These are phyloP conservation scores for Phaffia rhodozyma DNA, from an alignment of 1,284 basidiomycete genomes.

Conservation along the genomic window DNA sequence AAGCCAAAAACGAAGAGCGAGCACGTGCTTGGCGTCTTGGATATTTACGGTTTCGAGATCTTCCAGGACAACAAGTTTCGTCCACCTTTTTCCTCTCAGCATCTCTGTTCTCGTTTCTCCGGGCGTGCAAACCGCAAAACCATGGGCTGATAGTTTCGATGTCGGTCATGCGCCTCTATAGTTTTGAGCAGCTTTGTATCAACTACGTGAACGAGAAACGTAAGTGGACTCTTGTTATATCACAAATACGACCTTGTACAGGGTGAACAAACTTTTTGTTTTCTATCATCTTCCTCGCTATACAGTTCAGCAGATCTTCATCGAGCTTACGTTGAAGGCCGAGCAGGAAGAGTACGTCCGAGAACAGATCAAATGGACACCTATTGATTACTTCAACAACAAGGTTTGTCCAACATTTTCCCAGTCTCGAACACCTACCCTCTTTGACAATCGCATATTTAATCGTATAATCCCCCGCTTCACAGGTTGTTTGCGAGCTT, in stretches of 20 bases:
- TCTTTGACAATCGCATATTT: neutral
- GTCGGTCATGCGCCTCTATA: no score
- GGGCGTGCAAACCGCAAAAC: no score
- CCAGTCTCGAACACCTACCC: conserved; percentile 2
- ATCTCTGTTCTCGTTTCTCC: neutral
- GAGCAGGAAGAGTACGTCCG: conserved; percentile 99
- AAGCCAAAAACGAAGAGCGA: conserved; percentile 61
- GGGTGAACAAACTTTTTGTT: neutral
- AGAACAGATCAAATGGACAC: conserved; percentile 98
- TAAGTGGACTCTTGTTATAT: conserved; percentile 21
- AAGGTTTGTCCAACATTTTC: conserved; percentile 37
- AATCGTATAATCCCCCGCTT: conserved; percentile 32
- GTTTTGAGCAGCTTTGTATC: conserved; percentile 73
- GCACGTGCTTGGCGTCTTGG: conserved; percentile 92
- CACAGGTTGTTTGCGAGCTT: conserved; percentile 79
- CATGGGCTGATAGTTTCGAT: no score
- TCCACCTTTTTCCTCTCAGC: conserved; percentile 51
- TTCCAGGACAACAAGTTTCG: conserved; percentile 73
- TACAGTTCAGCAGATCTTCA: conserved; percentile 85
- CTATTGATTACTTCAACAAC: conserved; percentile 96
- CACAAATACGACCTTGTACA: no score
- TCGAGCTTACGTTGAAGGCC: conserved; percentile 94
- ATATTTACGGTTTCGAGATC: conserved; percentile 95
- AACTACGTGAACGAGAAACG: conserved; percentile 99
- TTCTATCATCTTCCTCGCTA: no score